Evolutionary conservation across 2,329 filamentous ascomycete genomes (phyloP).

Genomic region (Verticillium nubilum): DNA sequence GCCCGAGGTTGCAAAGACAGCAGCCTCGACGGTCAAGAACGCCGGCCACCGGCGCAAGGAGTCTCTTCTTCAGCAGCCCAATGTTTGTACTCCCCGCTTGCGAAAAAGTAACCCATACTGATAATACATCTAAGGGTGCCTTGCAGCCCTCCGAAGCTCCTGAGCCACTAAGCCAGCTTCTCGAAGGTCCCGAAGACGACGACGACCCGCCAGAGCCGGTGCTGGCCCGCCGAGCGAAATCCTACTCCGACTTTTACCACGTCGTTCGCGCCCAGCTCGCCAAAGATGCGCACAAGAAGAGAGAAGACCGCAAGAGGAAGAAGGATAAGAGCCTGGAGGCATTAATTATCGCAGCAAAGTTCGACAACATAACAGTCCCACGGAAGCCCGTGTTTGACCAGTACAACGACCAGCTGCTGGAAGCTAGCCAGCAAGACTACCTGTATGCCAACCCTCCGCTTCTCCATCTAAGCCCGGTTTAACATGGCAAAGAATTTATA

Average conservation of each 20-base stretch:
- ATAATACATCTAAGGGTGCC: slow-evolving; percentile 39
- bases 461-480: background rate
- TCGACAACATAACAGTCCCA: slow-evolving; percentile 13
- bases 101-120: background rate
- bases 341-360: slow-evolving; percentile 28
- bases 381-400: slow-evolving; percentile 39
- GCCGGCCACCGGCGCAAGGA: slow-evolving; percentile 59
- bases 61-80: slow-evolving; percentile 63
- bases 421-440: slow-evolving; percentile 82
- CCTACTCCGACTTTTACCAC: slow-evolving; percentile 73
- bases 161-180: slow-evolving; percentile 52
- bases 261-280: slow-evolving; percentile 52
- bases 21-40: slow-evolving; percentile 34
- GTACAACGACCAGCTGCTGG: slow-evolving; percentile 63
- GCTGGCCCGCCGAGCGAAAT: slow-evolving; percentile 62
- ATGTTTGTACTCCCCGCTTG: slow-evolving; percentile 36
- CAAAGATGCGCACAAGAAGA: slow-evolving; percentile 40
- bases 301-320: slow-evolving; percentile 25
- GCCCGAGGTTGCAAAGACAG: slow-evolving; percentile 51
- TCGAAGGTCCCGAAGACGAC: slow-evolving; percentile 49
- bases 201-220: slow-evolving; percentile 62
- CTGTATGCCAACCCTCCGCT: slow-evolving; percentile 44
- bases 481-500: slow-evolving; percentile 55
- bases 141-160: slow-evolving; percentile 43
- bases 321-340: slow-evolving; percentile 45